phyloP scores from a whole-genome alignment of 2,329 filamentous ascomycete genomes.

The Colletotrichum sublineola region DNA sequence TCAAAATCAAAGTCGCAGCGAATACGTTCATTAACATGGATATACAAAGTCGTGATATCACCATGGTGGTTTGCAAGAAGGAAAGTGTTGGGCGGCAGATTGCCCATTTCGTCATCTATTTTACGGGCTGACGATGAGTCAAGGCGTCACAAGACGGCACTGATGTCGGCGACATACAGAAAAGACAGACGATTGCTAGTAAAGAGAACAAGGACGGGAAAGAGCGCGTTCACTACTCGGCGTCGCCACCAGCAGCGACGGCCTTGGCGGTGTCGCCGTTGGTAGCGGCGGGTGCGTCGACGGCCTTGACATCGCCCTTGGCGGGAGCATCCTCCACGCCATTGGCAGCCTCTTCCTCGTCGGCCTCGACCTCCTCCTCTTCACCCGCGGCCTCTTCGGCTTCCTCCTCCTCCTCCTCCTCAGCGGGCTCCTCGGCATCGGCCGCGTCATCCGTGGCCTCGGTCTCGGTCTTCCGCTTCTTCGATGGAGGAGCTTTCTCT shows the following conservation, averaged over 20 bases:
- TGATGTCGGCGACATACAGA: not conserved
- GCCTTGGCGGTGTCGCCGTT: conserved; percentile 47
- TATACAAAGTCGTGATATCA: not conserved
- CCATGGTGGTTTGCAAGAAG: not conserved
- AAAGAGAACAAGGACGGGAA: not conserved
- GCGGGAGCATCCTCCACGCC: conserved; percentile 45
- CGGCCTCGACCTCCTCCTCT: conserved; percentile 46
- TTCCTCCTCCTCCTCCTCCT: conserved; percentile 52
- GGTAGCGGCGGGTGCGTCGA: conserved; percentile 45
- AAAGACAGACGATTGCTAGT: not conserved
- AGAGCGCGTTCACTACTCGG: conserved; percentile 39
- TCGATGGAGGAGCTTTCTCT: conserved; percentile 61
- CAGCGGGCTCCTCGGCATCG: conserved; percentile 45
- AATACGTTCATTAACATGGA: not conserved
- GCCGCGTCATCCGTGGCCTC: conserved; percentile 50
- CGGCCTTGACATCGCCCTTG: conserved; percentile 49
- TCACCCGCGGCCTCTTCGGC: conserved; percentile 50
- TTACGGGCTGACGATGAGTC: conserved; percentile 20
- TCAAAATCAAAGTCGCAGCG: fast-evolving
- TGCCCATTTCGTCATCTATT: conserved; percentile 33
- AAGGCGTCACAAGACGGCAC: not conserved
- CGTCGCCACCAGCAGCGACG: conserved; percentile 43
- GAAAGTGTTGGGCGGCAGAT: not conserved
- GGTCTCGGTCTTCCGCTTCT: conserved; percentile 64
- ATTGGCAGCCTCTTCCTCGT: conserved; percentile 45